A percentile compares a stretch with the other conserved stretches of the same genome.
Evolutionary conservation across 306 rosid species (phyloP).

Genomic region (Lotus japonicus): DNA sequence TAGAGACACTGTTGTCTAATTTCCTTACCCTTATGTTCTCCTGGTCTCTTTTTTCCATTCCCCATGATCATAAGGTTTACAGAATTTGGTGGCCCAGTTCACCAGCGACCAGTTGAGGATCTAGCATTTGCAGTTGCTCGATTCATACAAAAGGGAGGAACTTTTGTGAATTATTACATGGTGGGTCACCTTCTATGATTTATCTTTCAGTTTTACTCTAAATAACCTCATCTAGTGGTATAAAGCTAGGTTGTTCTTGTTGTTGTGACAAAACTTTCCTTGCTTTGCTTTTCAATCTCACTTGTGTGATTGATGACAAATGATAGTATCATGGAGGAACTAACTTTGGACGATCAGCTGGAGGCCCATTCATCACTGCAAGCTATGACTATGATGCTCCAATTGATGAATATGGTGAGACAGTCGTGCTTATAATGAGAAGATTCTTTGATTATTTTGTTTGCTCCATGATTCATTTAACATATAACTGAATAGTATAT

Average conservation of each 20-base stretch:
- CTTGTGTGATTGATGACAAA: conserved; percentile 19
- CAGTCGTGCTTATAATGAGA: background rate
- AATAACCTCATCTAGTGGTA: background rate
- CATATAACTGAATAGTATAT: background rate
- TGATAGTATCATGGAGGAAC: conserved; percentile 97
- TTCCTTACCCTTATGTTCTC: background rate
- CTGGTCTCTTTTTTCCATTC: no score
- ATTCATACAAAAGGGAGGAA: conserved; percentile 84
- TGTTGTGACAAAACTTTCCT: background rate
- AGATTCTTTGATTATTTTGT: background rate
- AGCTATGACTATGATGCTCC: conserved; percentile 98
- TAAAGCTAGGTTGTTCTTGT: background rate
- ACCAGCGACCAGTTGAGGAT: conserved; percentile 88
- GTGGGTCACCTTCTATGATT: conserved; percentile 41
- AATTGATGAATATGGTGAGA: conserved; percentile 89
- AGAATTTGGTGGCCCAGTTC: conserved; percentile 81
- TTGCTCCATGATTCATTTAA: background rate
- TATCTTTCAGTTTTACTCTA: background rate
- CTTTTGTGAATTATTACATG: conserved; percentile 88
- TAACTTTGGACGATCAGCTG: conserved; percentile 94
- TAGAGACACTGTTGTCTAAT: background rate
- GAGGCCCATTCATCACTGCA: conserved; percentile 92
- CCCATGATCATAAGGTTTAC: conserved; percentile 54
- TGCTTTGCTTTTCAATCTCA: background rate
- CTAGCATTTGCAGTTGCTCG: conserved; percentile 96